Evolutionary conservation across 2,329 filamentous ascomycete species (phyloP), one percentile per base, ranked within the genome.

Genomic region (Knufia fluminis): DNA sequence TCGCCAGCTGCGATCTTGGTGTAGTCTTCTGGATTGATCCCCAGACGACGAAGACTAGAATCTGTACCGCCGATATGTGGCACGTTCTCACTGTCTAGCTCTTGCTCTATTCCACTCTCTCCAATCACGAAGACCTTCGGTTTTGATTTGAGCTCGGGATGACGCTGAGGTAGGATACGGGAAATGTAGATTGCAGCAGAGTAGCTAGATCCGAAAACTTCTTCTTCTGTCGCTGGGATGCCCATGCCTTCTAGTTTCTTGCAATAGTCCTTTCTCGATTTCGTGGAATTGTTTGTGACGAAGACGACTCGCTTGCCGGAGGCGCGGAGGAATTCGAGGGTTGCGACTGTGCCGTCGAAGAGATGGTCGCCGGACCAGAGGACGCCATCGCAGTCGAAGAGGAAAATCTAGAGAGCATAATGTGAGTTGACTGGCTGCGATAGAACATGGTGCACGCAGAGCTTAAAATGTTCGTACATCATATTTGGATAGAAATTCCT

Each of bases 221-320:
- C 92, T 63, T 97, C 88, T 75, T 80, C 57, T 7, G 36, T 51
- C 24, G 39, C 44, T 28, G 85, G 83, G 60, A 98, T 95, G 41
- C 85, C 85, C 64, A 96, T 77, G 48, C 72, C 72, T 41, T 85
- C 80, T 52, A 98, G 83, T 64, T 97, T 98, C 73, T 91, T 88
- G 66, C 85, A 83, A 70, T 98, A 98, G 65, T 96, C 89, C 44
- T 78, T 74, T 50, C 92, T 85, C 9, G 91, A 95, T 67, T 98
- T 98, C 50, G 92, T 97, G 63, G 89, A 96, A 73, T 98, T 98
- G 72, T 98, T 98, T 35, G 92, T 98, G 46, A 98, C 92, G 64
- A 98, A 98, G 48, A 98, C 82, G 28, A 92, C 78, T 64, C 84
- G 84, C 69, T 98, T 98, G 64, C 87, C 88, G 80, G 80, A 85